phyloP scores from a whole-genome alignment of 179 eudicot species.

The Vitellaria paradoxa region DNA sequence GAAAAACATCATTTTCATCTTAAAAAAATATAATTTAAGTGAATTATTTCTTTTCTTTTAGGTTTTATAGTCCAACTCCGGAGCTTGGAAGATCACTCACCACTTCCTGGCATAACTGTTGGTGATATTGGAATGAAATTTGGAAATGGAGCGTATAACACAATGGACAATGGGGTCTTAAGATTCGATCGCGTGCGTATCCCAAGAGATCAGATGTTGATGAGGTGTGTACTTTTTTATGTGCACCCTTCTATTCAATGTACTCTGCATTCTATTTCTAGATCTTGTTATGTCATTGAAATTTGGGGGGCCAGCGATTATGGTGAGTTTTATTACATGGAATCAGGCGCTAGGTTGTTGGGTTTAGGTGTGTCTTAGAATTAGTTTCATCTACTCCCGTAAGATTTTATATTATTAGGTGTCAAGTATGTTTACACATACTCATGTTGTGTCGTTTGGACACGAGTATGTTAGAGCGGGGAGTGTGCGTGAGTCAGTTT shows the following conservation, averaged over 20 bases:
- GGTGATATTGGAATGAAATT: constrained; percentile 99
- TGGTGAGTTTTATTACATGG: not conserved
- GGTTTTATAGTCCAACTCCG: constrained; percentile 96
- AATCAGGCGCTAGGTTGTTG: not conserved
- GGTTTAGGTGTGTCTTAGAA: not conserved
- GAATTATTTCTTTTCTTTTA: constrained; percentile 13
- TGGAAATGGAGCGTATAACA: constrained; percentile 97
- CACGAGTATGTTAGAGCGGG: too few relatives aligned
- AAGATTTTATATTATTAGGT: not conserved
- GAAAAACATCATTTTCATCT: not conserved
- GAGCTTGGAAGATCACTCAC: constrained; percentile 93
- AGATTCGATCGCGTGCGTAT: constrained; percentile 89
- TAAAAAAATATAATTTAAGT: too few relatives aligned
- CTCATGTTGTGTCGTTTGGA: not conserved
- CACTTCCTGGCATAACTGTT: constrained; percentile 87
- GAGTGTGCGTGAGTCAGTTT: too few relatives aligned
- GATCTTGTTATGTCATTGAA: not conserved
- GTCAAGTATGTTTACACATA: not conserved
- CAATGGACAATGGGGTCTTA: constrained; percentile 96
- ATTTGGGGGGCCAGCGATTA: not conserved
- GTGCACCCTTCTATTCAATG: not conserved
- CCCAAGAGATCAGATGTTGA: constrained; percentile 95
- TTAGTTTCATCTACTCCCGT: not conserved
- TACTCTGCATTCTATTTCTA: not conserved
- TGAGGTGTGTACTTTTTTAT: constrained; percentile 52